A percentile compares a stretch with the other conserved stretches of the same genome.
Evolutionary conservation across 768 basidiomycete species (phyloP).

Genomic region (Phanerochaete carnosa): DNA sequence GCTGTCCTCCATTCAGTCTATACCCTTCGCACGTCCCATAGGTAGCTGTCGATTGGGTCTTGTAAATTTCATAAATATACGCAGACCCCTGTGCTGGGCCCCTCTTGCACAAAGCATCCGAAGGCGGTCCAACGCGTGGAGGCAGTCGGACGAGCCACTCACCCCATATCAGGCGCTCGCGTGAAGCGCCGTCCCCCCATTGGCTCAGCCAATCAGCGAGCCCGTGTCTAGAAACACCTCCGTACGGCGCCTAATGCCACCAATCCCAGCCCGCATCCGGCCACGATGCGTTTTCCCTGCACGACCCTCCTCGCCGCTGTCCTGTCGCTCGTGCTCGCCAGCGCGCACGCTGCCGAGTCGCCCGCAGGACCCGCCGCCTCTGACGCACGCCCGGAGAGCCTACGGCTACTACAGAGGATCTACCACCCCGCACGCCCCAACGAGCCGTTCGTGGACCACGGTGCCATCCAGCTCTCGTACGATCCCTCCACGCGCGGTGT

Average conservation of each 20-base stretch:
- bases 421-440: constrained; percentile 41
- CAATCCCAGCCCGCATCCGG: neutral
- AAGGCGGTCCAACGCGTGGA: neutral
- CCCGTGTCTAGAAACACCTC: neutral
- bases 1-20: no score
- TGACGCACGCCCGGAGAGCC: neutral
- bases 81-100: neutral
- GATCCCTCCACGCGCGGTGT: constrained; percentile 6
- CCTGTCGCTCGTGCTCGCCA: no score
- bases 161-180: neutral
- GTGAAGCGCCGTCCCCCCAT: neutral
- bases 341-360: no score
- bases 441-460: constrained; percentile 41
- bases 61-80: neutral
- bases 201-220: constrained; percentile 1
- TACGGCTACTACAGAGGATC: constrained; percentile 48
- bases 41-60: no score
- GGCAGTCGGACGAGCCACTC: neutral
- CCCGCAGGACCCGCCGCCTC: neutral
- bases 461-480: constrained; percentile 33
- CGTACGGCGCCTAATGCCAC: neutral
- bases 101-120: neutral
- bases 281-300: neutral
- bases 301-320: no score
- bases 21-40: neutral